Evolutionary conservation across 495 filamentous ascomycete species (phyloP).

Genomic region (Parachaetomium inaequale): DNA sequence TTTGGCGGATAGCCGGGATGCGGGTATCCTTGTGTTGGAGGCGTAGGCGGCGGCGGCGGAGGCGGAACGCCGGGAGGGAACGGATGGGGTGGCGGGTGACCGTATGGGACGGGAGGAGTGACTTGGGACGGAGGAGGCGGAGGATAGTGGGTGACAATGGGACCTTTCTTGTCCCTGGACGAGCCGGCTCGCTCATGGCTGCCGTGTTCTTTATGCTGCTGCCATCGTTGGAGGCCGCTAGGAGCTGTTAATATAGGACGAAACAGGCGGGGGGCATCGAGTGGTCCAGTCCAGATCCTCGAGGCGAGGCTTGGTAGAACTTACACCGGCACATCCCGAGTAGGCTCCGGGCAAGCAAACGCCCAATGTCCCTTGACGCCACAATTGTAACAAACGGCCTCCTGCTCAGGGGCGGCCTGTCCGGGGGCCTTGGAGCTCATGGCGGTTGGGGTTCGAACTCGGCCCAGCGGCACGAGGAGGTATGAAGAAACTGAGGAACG

Average conservation of each 20-base stretch:
- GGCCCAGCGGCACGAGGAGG: background rate
- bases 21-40: slow-evolving; percentile 25
- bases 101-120: slow-evolving; percentile 16
- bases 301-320: slow-evolving; percentile 29
- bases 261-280: background rate
- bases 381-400: slow-evolving; percentile 52
- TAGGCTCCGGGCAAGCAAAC: slow-evolving; percentile 49
- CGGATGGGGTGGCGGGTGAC: slow-evolving; percentile 29
- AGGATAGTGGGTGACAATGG: slow-evolving; percentile 44
- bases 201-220: slow-evolving; percentile 38
- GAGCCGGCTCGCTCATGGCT: slow-evolving; percentile 30
- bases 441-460: slow-evolving; percentile 4
- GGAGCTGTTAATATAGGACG: slow-evolving; percentile 21
- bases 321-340: slow-evolving; percentile 55
- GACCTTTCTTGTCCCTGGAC: slow-evolving; percentile 36
- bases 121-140: slow-evolving; percentile 22
- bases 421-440: slow-evolving; percentile 39
- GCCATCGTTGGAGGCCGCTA: slow-evolving; percentile 41
- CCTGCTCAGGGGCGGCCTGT: slow-evolving; percentile 30
- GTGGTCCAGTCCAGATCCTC: background rate
- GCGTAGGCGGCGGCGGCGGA: slow-evolving; percentile 21
- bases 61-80: slow-evolving; percentile 28
- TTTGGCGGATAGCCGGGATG: slow-evolving; percentile 24
- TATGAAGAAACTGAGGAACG: background rate
- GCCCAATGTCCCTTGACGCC: slow-evolving; percentile 47